Evolutionary conservation across 2,329 filamentous ascomycete species (phyloP).

Genomic region (Cytospora chrysosperma): DNA sequence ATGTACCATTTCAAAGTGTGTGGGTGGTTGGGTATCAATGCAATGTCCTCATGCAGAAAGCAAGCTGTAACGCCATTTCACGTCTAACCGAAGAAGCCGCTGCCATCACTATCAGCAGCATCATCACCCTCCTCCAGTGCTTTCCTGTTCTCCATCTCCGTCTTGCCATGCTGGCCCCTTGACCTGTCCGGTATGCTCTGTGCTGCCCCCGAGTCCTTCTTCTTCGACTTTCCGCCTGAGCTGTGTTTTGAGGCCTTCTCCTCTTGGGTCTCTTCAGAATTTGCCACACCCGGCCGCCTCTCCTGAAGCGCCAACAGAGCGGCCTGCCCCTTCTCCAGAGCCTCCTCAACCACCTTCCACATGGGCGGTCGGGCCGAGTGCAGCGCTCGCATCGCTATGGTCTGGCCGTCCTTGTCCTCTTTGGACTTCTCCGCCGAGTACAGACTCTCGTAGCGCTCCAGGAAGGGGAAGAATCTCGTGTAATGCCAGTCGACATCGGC

Average conservation of each 20-base stretch:
- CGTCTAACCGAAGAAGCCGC: slow-evolving; percentile 51
- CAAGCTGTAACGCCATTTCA: background rate
- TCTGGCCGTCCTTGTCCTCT: slow-evolving; percentile 36
- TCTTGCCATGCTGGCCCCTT: background rate
- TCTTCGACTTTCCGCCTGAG: background rate
- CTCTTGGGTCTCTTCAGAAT: background rate
- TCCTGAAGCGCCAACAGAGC: slow-evolving; percentile 57
- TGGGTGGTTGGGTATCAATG: slow-evolving; percentile 6
- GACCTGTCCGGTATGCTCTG: slow-evolving; percentile 14
- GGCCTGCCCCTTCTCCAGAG: slow-evolving; percentile 55
- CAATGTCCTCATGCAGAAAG: slow-evolving; percentile 6
- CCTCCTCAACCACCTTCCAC: slow-evolving; percentile 66
- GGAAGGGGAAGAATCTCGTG: slow-evolving; percentile 68
- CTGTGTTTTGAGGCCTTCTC: background rate
- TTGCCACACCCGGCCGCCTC: slow-evolving; percentile 38
- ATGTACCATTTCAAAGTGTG: background rate
- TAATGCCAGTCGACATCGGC: slow-evolving; percentile 76
- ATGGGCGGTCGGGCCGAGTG: slow-evolving; percentile 55
- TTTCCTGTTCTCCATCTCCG: slow-evolving; percentile 11
- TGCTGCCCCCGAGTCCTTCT: slow-evolving; percentile 1
- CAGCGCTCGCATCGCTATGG: slow-evolving; percentile 43
- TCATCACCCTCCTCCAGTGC: slow-evolving; percentile 1
- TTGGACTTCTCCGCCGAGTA: slow-evolving; percentile 43
- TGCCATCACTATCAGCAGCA: slow-evolving; percentile 47
- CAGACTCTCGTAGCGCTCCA: slow-evolving; percentile 67